These are phyloP conservation scores for Globisporangium lucens DNA, from an alignment of 352 stramenopile species.

Conservation along the genomic window DNA sequence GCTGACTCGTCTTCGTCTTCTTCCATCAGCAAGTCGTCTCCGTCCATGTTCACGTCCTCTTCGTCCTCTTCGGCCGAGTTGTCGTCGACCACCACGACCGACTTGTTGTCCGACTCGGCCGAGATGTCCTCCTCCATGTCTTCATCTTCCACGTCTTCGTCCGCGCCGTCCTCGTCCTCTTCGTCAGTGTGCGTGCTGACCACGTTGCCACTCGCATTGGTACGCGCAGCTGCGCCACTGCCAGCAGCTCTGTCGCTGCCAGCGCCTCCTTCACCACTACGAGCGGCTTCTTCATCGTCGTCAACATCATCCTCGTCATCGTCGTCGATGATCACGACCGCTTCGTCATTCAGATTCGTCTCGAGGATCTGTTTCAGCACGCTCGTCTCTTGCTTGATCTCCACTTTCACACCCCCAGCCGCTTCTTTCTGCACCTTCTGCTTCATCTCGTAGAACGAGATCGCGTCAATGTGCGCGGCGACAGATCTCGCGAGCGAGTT, in stretches of 20 bases:
- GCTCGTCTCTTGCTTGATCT: slow-evolving; percentile 33
- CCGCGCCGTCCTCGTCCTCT: slow-evolving; percentile 19
- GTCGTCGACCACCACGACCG: slow-evolving; percentile 16
- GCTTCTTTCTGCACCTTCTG: slow-evolving; percentile 14
- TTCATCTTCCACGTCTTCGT: slow-evolving; percentile 31
- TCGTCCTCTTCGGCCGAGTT: slow-evolving; percentile 18
- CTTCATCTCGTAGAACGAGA: slow-evolving; percentile 58
- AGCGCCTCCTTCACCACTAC: not conserved
- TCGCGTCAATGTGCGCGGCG: slow-evolving; percentile 69
- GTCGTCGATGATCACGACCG: slow-evolving; percentile 61
- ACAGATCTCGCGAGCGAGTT: slow-evolving; percentile 83
- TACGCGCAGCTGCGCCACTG: not conserved
- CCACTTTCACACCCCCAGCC: slow-evolving; percentile 11
- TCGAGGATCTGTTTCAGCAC: slow-evolving; percentile 50
- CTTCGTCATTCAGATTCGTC: slow-evolving; percentile 40
- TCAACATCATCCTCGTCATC: slow-evolving; percentile 23
- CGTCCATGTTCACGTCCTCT: slow-evolving; percentile 23
- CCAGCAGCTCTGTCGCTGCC: not conserved
- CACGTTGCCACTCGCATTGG: not conserved
- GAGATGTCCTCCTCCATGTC: slow-evolving; percentile 26
- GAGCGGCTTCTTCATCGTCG: slow-evolving; percentile 17
- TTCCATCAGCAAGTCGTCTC: slow-evolving; percentile 34
- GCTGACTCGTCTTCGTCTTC: slow-evolving; percentile 25
- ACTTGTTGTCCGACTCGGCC: slow-evolving; percentile 17
- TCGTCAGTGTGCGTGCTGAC: slow-evolving; percentile 20